Conservation (phyloP, 1,284 basidiomycete genomes). For the Sparassis latifolia region DNA sequence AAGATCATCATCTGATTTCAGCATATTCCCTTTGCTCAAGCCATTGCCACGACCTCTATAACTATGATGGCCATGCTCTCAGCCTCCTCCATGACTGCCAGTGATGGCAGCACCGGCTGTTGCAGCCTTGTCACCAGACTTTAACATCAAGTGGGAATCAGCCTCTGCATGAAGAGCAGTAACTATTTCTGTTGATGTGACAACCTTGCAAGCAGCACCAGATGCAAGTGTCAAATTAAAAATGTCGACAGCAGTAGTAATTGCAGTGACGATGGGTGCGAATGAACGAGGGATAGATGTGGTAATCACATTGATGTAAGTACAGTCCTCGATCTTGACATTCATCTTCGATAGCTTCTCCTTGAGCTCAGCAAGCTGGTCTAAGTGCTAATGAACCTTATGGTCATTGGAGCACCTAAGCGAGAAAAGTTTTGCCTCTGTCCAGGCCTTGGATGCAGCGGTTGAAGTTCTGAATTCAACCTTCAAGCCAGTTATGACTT, state of each 20-base stretch:
- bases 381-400: slow-evolving; percentile 4
- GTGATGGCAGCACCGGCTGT: slow-evolving; percentile 16
- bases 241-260: not conserved
- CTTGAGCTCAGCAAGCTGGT: slow-evolving; percentile 1
- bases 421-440: not conserved
- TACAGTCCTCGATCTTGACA: not conserved
- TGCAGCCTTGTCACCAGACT: slow-evolving; percentile 3
- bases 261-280: not conserved
- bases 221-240: not conserved
- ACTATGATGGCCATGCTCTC: slow-evolving; percentile 9
- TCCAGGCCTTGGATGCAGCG: not conserved
- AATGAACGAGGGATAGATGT: not conserved
- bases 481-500: slow-evolving; percentile 4
- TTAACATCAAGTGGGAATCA: slow-evolving; percentile 5
- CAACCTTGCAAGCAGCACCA: not conserved
- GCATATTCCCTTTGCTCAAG: not conserved
- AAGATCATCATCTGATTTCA: not conserved
- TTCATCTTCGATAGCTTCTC: slow-evolving; percentile 4
- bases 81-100: slow-evolving; percentile 12
- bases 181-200: slow-evolving; percentile 10
- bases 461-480: slow-evolving; percentile 1
- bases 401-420: slow-evolving; percentile 3
- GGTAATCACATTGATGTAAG: not conserved
- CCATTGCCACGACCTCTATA: slow-evolving; percentile 2
- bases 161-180: slow-evolving; percentile 10